Base-by-base conservation (phyloP, 2,329 filamentous ascomycete species). In the Trichoderma polysporum region DNA sequence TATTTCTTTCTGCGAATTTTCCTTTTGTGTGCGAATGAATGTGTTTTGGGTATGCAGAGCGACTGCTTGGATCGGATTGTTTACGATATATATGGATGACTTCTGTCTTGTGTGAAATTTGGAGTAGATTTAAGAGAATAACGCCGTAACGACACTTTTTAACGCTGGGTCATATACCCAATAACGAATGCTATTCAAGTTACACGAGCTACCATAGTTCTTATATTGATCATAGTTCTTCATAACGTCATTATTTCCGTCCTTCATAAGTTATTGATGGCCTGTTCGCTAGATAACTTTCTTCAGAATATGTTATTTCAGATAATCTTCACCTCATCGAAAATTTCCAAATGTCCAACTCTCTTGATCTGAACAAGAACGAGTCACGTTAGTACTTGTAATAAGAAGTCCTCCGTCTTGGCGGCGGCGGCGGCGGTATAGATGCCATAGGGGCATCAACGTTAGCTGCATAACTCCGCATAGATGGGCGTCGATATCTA, bases 361-460 rank as follows among this genome's bases (percentile, higher is more conserved):
- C 5, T 10, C n/a, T 19, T 22, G 8, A 12, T 22, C 4, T 22
- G n/a, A 22, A 10, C 5, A 19, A 45, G n/a, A 22, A 37, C 1
- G 41, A 25, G 25, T 4, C n/a, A 12, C n/a, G 9, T 66, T 9
- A 66, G 27, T 53, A 53, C n/a, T 47, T 66, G 33, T 66, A 66
- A 45, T 41, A 66, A 7, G 66, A 67, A n/a, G 22, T 52, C 39
- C 66, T 62, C 31, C 66, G 66, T 41, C 58, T 56, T 35, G 19
- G 65, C 3, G 58, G 25, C 33, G 27, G 17, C 45, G 45, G 64
- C 33, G 27, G 17, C 45, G 45, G 64, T 35, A 39, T 4, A 66
- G n/a, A 13, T 4, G 19, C 10, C n/a, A 56, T 5, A 9, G 35
- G 47, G 12, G 31, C 47, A 19, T 57, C 53, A 37, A 39, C 22